A percentile compares a stretch with the other conserved stretches of the same genome.
Conservation (phyloP, 2,329 filamentous ascomycete species). For the Dothidotthia symphoricarpi region DNA sequence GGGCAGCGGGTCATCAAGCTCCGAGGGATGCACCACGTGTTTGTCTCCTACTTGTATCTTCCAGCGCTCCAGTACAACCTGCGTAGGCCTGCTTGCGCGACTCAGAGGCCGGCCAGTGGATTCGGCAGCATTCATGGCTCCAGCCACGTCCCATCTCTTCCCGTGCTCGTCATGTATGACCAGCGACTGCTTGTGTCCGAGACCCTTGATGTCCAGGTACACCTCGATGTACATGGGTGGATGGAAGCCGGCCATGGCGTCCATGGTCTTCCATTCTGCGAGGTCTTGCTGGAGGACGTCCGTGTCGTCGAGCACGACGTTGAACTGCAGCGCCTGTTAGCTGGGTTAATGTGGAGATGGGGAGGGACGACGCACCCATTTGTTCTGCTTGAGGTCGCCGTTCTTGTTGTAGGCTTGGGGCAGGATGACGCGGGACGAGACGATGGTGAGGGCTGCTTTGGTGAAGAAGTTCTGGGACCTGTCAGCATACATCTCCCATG, state of each 20-base stretch:
- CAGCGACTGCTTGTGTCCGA: conserved; percentile 81
- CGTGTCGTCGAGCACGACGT: conserved; percentile 89
- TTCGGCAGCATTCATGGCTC: conserved; percentile 68
- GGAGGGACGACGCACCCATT: conserved; percentile 68
- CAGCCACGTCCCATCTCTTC: conserved; percentile 88
- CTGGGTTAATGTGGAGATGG: background rate
- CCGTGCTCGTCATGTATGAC: conserved; percentile 85
- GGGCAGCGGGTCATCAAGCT: conserved; percentile 64
- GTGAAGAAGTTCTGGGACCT: conserved; percentile 76
- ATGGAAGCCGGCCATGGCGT: conserved; percentile 73
- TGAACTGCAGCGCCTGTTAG: conserved; percentile 64
- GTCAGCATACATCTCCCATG: conserved; percentile 20
- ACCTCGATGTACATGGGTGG: conserved; percentile 86
- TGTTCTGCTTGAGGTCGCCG: conserved; percentile 69
- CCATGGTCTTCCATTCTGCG: conserved; percentile 75
- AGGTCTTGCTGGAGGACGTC: conserved; percentile 82
- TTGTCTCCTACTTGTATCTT: conserved; percentile 72
- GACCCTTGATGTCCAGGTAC: conserved; percentile 74
- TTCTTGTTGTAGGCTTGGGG: conserved; percentile 57
- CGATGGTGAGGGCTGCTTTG: conserved; percentile 80
- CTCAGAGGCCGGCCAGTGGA: conserved; percentile 50
- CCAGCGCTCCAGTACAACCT: conserved; percentile 90
- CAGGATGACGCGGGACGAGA: conserved; percentile 76
- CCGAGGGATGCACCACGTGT: conserved; percentile 54
- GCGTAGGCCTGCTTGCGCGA: conserved; percentile 51